Percentiles rank a stretch among this genome's conserved stretches.
Conservation (phyloP, 768 basidiomycete species). For the Leccinum rimulosum region DNA sequence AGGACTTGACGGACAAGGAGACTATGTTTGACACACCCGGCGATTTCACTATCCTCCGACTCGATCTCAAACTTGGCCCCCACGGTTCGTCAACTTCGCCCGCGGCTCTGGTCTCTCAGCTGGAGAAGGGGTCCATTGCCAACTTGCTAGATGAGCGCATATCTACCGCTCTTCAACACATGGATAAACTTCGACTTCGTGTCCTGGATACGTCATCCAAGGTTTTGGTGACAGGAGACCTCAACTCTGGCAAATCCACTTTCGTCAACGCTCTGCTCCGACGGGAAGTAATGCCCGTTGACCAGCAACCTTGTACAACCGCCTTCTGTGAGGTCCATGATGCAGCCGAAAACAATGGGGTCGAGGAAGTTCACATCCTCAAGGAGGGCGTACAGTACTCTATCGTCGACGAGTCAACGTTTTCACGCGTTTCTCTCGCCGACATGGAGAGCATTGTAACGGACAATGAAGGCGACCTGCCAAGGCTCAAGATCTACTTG, state of each 20-base stretch:
- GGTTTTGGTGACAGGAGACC: constrained; percentile 95
- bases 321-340: constrained; percentile 97
- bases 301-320: constrained; percentile 97
- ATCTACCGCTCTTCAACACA: constrained; percentile 66
- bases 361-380: constrained; percentile 84
- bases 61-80: constrained; percentile 90
- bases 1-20: constrained; percentile 31
- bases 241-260: constrained; percentile 98
- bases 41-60: constrained; percentile 84
- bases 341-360: constrained; percentile 72
- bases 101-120: constrained; percentile 78
- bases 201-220: constrained; percentile 92
- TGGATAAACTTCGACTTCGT: constrained; percentile 81
- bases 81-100: constrained; percentile 60
- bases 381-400: constrained; percentile 69
- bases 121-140: constrained; percentile 91
- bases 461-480: constrained; percentile 52
- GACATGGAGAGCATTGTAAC: constrained; percentile 80
- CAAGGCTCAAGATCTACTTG: constrained; percentile 84
- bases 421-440: constrained; percentile 58
- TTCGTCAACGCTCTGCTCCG: constrained; percentile 95
- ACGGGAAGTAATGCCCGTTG: constrained; percentile 91
- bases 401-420: constrained; percentile 72
- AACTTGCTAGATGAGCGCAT: constrained; percentile 89
- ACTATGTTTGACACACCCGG: constrained; percentile 42